These are phyloP conservation scores for Lithohypha guttulata DNA, from an alignment of 2,329 filamentous ascomycete species.

Conservation along the genomic window DNA sequence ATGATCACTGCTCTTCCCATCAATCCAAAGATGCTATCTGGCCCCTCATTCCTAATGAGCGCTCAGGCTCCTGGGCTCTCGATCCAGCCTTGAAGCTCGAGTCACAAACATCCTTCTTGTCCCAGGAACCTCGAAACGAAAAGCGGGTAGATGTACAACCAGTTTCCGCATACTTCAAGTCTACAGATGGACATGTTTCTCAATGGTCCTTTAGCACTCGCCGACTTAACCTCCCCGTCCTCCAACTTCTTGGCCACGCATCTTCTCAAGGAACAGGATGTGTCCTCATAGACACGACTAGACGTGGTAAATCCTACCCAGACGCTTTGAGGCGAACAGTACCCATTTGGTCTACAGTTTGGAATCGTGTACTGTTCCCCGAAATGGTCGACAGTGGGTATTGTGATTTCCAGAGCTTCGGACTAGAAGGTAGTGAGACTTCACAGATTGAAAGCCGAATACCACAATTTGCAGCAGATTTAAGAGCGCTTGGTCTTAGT, in stretches of 20 bases:
- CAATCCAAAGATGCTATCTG: slow-evolving; percentile 28
- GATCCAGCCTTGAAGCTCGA: slow-evolving; percentile 19
- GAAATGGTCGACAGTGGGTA: slow-evolving; percentile 23
- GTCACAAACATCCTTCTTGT: neutral
- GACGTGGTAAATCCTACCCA: slow-evolving; percentile 85
- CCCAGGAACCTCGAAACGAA: neutral
- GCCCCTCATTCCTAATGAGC: slow-evolving; percentile 81
- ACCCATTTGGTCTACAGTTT: slow-evolving; percentile 82
- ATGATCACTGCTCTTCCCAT: slow-evolving; percentile 31
- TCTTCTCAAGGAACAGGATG: too few species aligned
- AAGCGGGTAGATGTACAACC: slow-evolving; percentile 46
- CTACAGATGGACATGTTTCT: slow-evolving; percentile 84
- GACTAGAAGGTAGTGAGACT: slow-evolving; percentile 62
- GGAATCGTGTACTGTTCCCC: slow-evolving; percentile 72
- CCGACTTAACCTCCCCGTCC: slow-evolving; percentile 71
- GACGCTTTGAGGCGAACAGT: slow-evolving; percentile 90
- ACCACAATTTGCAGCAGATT: slow-evolving; percentile 42
- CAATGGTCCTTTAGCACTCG: slow-evolving; percentile 85
- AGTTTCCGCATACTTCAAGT: slow-evolving; percentile 89
- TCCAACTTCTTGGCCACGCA: slow-evolving; percentile 54
- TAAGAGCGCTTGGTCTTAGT: slow-evolving; percentile 30
- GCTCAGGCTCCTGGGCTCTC: slow-evolving; percentile 95
- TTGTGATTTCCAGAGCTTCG: slow-evolving; percentile 4
- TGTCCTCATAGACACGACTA: slow-evolving; percentile 85
- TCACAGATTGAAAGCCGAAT: slow-evolving; percentile 62